Percentiles rank a stretch among this genome's conserved stretches.
phyloP scores from a whole-genome alignment of 1,284 basidiomycete species.

The Pseudozyma hubeiensis region DNA sequence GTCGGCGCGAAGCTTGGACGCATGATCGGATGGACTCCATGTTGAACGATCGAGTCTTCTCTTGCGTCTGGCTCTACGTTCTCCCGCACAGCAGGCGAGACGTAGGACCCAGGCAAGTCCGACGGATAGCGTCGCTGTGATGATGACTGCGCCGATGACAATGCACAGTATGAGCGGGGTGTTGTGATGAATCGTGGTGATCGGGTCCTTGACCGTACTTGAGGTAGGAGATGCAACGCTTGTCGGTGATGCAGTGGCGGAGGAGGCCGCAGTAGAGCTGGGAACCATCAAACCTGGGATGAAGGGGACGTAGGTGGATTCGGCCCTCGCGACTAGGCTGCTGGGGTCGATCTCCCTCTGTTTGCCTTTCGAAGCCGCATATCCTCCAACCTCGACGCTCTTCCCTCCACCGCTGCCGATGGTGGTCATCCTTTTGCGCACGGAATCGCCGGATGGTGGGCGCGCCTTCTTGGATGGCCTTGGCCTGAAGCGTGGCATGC shows the following conservation, averaged over 20 bases:
- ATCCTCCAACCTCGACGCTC: background rate
- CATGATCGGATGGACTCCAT: constrained; percentile 23
- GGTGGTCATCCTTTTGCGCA: background rate
- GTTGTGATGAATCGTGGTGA: constrained; percentile 39
- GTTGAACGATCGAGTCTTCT: constrained; percentile 28
- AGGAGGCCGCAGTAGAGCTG: background rate
- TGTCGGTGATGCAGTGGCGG: background rate
- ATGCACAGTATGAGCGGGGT: constrained; percentile 45
- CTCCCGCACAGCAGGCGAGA: constrained; percentile 32
- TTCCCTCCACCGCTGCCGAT: background rate
- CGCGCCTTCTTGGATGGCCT: constrained; percentile 9
- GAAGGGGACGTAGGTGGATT: constrained; percentile 7
- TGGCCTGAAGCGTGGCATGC: constrained; percentile 20
- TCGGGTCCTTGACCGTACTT: constrained; percentile 12
- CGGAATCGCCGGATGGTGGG: background rate
- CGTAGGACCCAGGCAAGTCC: constrained; percentile 49
- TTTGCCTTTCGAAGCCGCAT: constrained; percentile 11
- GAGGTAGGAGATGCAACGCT: constrained; percentile 12
- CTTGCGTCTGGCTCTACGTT: constrained; percentile 22
- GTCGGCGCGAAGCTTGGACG: background rate
- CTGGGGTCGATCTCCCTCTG: constrained; percentile 8
- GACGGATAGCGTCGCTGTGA: constrained; percentile 37
- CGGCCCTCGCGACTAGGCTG: constrained; percentile 1
- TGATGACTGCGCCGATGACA: constrained; percentile 46
- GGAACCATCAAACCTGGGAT: constrained; percentile 9